Evolutionary conservation across 2,329 filamentous ascomycete genomes (phyloP).

Genomic region (Mycosphaerella sp.): DNA sequence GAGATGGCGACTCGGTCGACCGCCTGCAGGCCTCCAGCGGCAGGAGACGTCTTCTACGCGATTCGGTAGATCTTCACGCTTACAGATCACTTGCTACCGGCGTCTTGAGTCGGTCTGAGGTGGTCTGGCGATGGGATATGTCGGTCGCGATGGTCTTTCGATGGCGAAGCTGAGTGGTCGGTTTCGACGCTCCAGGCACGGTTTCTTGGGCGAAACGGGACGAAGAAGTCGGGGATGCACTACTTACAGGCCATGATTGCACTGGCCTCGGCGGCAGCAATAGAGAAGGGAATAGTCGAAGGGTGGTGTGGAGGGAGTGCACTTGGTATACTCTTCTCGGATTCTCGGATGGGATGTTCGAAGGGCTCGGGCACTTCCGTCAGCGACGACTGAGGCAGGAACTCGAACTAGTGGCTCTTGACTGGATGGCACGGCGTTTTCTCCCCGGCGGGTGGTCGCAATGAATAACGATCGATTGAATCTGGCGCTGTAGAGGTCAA

Average conservation of each 20-base stretch:
- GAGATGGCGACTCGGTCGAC: slow-evolving; percentile 24
- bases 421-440: neutral
- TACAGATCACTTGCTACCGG: slow-evolving; percentile 16
- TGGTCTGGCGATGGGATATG: slow-evolving; percentile 27
- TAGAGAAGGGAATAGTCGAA: slow-evolving; percentile 9
- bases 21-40: slow-evolving; percentile 19
- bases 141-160: slow-evolving; percentile 22
- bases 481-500: neutral
- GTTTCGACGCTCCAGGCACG: slow-evolving; percentile 13
- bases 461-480: neutral
- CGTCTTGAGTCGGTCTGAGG: slow-evolving; percentile 16
- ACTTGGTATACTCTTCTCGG: slow-evolving; percentile 2
- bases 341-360: neutral
- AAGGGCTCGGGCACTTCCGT: neutral
- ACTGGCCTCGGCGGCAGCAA: slow-evolving; percentile 23
- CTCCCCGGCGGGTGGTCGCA: neutral
- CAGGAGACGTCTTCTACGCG: slow-evolving; percentile 6
- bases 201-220: slow-evolving; percentile 16
- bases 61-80: slow-evolving; percentile 15
- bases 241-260: slow-evolving; percentile 57
- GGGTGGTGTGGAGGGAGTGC: slow-evolving; percentile 13
- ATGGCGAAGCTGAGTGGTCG: slow-evolving; percentile 24
- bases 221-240: slow-evolving; percentile 33
- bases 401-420: neutral
- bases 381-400: neutral